These are phyloP conservation scores for Hagleromyces aurorensis DNA, from an alignment of 805 yeast species.

Conservation along the genomic window DNA sequence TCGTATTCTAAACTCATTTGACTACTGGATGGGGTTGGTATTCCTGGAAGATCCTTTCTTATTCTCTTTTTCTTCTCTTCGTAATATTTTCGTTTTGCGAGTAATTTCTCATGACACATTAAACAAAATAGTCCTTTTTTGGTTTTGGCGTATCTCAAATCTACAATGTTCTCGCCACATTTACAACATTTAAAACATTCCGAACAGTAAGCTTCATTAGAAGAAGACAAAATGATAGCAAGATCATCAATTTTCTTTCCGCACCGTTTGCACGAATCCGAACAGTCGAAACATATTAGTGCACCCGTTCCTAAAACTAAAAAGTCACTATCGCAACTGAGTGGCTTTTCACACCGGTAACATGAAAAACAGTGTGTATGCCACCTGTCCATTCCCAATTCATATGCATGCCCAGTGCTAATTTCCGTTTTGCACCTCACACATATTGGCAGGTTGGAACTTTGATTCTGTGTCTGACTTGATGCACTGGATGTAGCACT, in stretches of 20 bases:
- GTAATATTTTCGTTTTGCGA: slow-evolving; percentile 60
- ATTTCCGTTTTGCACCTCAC: slow-evolving; percentile 46
- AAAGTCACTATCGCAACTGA: slow-evolving; percentile 85
- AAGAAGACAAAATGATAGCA: slow-evolving; percentile 78
- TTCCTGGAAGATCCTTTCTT: slow-evolving; percentile 20
- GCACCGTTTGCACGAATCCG: slow-evolving; percentile 85
- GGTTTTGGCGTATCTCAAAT: slow-evolving; percentile 85
- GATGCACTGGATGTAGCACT: no score
- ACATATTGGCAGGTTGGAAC: no score
- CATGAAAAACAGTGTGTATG: slow-evolving; percentile 90
- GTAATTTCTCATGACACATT: slow-evolving; percentile 77
- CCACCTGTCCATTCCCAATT: slow-evolving; percentile 92
- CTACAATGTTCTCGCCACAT: slow-evolving; percentile 80
- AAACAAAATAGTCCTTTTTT: slow-evolving; percentile 90
- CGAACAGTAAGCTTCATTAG: slow-evolving; percentile 91
- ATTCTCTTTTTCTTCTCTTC: slow-evolving; percentile 27
- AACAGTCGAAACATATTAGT: slow-evolving; percentile 81
- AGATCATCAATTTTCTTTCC: slow-evolving; percentile 80
- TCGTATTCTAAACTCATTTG: neutral
- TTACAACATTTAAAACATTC: slow-evolving; percentile 83
- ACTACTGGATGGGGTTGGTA: slow-evolving; percentile 4
- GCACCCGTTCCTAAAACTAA: slow-evolving; percentile 90
- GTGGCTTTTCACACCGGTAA: slow-evolving; percentile 66
- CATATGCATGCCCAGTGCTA: slow-evolving; percentile 89
- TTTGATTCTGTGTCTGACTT: no score